Base-by-base conservation (phyloP, 225 moss, liverwort and hornwort species). In the Sphagnum tenellum region DNA sequence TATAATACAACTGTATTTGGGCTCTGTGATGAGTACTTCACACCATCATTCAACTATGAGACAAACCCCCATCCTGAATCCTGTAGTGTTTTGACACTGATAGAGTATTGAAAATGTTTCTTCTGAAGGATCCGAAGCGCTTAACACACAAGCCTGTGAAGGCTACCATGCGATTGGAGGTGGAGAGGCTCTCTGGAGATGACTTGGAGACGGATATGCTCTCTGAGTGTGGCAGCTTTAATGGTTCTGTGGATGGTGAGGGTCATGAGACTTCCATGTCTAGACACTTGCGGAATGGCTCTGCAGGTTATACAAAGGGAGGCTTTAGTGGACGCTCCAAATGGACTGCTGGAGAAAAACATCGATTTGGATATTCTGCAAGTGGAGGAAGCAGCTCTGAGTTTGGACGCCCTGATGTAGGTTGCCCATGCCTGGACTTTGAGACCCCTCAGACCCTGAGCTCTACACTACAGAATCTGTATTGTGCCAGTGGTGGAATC, bases 141-240 rank as follows among this genome's bases (percentile, higher is more conserved):
- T 91, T 88, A 81, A 77, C 88, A 44, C 91, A 91, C 74, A 95
- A 95, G 77, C 81, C 91, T 60, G 88, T 95, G 67, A 95, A 95
- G 80, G 94, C 89, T 13, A 89, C 82, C 7, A 66, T 95, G 62
- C 89, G 88, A 60, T 73, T 95, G 65, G 94, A 95, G 73, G 86
- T 95, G 62, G 94, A 91, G 76, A 74, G 82, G 70, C 76, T 91
- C 61, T 68, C 77, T 13, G 78, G 61, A 64, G 94, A 91, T 62
- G 91, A 91, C 55, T 78, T 68, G 76, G 94, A 91, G 56, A 57
- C 86, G 70, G 94, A 95, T 63, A 73, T 76, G 48, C 75, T 88
- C 57, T 91, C 91, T 56, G 94, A 94, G 60, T 86, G 73, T 75
- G 88, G 94, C 66, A 94, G 94, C 70, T 73, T 90, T 56, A 86